These are phyloP conservation scores for Davidsoniella eucalypti DNA, from an alignment of 2,329 filamentous ascomycete genomes.

Conservation along the genomic window DNA sequence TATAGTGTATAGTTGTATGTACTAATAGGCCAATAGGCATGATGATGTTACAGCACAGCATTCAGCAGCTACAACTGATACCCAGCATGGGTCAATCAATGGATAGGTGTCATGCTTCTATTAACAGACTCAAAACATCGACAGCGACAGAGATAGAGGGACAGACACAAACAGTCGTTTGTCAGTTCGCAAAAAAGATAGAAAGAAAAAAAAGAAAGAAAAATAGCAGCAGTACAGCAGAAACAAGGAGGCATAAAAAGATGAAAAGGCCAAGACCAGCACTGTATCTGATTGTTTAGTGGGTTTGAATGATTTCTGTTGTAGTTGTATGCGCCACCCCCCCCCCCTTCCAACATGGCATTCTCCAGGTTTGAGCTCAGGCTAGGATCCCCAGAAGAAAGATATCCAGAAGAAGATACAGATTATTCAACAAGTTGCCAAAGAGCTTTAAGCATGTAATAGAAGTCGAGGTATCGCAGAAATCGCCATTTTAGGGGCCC, in stretches of 20 bases:
- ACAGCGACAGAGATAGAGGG: neutral
- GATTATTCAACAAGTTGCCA: no score
- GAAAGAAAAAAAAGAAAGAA: neutral
- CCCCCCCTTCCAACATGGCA: no score
- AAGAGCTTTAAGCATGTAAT: no score
- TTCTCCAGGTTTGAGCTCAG: no score
- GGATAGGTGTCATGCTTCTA: no score
- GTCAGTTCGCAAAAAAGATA: neutral
- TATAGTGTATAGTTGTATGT: neutral
- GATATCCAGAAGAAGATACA: no score
- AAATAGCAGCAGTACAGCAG: neutral
- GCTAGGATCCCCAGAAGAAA: no score
- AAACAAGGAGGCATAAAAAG: neutral
- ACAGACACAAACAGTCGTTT: neutral
- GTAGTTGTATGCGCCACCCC: neutral
- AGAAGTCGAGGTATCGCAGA: no score
- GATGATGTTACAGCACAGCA: neutral
- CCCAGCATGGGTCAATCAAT: no score
- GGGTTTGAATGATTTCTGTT: neutral
- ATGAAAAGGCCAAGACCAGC: neutral
- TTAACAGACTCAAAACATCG: no score
- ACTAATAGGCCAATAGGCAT: neutral
- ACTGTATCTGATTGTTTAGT: neutral
- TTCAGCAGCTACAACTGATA: no score
- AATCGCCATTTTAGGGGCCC: no score